A percentile compares a stretch with the other conserved stretches of the same genome.
Evolutionary conservation across 2,329 filamentous ascomycete species (phyloP).

Genomic region (Xenoacremonium recifei): DNA sequence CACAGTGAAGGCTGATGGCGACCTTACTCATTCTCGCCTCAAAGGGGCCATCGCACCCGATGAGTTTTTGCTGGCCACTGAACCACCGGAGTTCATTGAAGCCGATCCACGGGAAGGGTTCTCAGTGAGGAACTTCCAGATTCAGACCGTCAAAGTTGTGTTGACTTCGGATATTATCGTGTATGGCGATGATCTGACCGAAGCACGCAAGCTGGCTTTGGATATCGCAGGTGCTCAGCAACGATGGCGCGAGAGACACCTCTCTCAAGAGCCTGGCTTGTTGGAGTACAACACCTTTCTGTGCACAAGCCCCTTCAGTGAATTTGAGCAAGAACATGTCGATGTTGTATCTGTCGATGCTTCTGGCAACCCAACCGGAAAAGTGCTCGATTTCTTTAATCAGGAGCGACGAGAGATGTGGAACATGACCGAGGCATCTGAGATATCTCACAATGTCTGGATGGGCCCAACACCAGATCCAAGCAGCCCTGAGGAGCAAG

Average conservation of each 20-base stretch:
- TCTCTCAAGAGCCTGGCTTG: conserved; percentile 50
- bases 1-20: conserved; percentile 84
- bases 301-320: conserved; percentile 59
- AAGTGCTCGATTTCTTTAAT: conserved; percentile 83
- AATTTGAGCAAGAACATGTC: conserved; percentile 69
- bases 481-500: conserved; percentile 52
- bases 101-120: conserved; percentile 88
- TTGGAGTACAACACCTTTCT: conserved; percentile 85
- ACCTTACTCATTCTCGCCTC: conserved; percentile 70
- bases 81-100: conserved; percentile 67
- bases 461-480: conserved; percentile 82
- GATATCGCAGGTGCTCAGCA: conserved; percentile 74
- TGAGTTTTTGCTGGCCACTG: conserved; percentile 65
- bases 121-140: conserved; percentile 95
- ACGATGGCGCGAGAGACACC: conserved; percentile 67
- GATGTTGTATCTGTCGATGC: conserved; percentile 76
- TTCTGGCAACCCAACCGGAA: conserved; percentile 68
- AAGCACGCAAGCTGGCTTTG: conserved; percentile 62
- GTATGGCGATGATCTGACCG: conserved; percentile 72
- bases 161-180: conserved; percentile 89
- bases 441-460: conserved; percentile 88
- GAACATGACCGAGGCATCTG: conserved; percentile 83
- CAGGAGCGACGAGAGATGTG: conserved; percentile 93
- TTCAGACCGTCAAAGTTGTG: conserved; percentile 85
- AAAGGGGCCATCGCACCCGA: conserved; percentile 84